Evolutionary conservation across 2,329 filamentous ascomycete genomes (phyloP).

Genomic region (Pseudogymnoascus sp.): DNA sequence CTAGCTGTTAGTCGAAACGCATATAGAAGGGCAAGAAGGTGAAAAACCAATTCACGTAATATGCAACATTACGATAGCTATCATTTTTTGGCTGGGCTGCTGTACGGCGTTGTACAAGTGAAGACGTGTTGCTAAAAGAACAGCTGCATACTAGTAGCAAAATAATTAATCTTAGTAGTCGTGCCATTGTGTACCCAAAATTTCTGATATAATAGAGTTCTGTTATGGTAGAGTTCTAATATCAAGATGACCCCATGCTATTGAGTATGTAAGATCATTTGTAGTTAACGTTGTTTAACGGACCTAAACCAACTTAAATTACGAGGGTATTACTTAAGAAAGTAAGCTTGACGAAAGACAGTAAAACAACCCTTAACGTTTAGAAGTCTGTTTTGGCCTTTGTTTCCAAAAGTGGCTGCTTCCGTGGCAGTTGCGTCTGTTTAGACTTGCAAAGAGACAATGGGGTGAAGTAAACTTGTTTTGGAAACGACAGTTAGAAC

Average conservation of each 20-base stretch:
- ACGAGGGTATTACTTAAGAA: neutral
- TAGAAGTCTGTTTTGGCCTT: neutral
- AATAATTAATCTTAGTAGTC: neutral
- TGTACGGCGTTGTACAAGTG: neutral
- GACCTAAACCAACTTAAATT: neutral
- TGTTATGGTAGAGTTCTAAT: neutral
- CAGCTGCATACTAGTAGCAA: neutral
- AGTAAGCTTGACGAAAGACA: neutral
- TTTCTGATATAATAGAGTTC: no score
- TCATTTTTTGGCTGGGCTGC: neutral
- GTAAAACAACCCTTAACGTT: neutral
- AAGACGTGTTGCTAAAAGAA: neutral
- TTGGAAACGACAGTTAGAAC: neutral
- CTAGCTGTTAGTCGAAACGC: neutral
- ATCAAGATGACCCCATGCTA: neutral
- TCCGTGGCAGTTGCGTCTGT: neutral
- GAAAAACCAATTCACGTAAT: slow-evolving; percentile 28
- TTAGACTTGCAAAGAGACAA: neutral
- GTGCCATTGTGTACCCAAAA: neutral
- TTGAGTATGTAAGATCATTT: neutral
- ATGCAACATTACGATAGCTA: slow-evolving; percentile 11
- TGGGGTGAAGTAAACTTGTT: neutral
- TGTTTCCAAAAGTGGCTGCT: neutral
- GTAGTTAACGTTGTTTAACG: neutral
- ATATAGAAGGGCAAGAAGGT: neutral